Conservation (phyloP, 257 asterid species). For the Pogostemon cablin region DNA sequence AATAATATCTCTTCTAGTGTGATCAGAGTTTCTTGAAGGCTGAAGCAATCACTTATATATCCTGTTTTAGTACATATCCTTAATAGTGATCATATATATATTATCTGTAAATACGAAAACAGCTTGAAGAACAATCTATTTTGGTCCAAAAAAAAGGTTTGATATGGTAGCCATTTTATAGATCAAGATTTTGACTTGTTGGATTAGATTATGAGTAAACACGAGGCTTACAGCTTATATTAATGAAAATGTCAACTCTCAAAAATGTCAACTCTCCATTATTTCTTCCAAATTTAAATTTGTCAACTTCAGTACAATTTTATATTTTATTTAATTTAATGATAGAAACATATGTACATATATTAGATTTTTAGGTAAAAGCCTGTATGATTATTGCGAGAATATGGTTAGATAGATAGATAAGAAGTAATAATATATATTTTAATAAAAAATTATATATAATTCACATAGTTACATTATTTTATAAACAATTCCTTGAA, state of each 20-base stretch:
- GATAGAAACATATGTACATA: not conserved
- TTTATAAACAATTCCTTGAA: too few relatives aligned
- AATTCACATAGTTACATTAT: too few relatives aligned
- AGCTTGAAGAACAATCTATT: not conserved
- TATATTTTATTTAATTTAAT: not conserved
- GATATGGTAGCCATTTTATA: constrained; percentile 31
- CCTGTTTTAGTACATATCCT: not conserved
- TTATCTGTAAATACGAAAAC: not conserved
- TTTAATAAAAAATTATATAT: too few relatives aligned
- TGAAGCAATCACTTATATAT: not conserved
- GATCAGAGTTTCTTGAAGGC: constrained; percentile 26
- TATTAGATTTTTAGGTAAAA: too few relatives aligned
- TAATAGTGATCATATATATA: constrained; percentile 3
- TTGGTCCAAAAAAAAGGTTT: not conserved
- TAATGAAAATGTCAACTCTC: constrained; percentile 52
- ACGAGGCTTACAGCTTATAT: constrained; percentile 27
- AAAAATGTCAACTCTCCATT: constrained; percentile 37
- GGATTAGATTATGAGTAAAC: not conserved
- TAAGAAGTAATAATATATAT: too few relatives aligned
- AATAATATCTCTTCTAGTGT: not conserved
- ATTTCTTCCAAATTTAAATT: not conserved
- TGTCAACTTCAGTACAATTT: constrained; percentile 21
- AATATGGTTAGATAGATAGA: too few relatives aligned
- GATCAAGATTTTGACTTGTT: constrained; percentile 34
- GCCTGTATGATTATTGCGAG: too few relatives aligned